phyloP scores from a whole-genome alignment of 306 rosid species.

The Glycine tomentella region DNA sequence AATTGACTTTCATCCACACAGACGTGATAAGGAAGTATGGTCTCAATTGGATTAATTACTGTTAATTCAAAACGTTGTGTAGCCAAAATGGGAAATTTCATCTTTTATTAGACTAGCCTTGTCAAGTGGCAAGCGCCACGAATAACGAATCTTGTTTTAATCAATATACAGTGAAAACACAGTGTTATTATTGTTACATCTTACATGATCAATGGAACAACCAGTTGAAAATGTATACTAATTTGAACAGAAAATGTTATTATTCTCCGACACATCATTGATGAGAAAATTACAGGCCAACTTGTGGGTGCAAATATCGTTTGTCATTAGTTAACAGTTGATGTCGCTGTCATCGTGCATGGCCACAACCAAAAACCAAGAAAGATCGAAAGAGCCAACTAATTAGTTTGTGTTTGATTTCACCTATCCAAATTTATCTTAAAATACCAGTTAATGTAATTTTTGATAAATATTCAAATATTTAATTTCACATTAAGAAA shows the following conservation, averaged over 20 bases:
- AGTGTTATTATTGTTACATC: background rate
- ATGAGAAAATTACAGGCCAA: slow-evolving; percentile 6
- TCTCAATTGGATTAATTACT: background rate
- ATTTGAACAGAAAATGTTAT: background rate
- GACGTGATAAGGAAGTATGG: background rate
- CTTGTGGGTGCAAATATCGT: background rate
- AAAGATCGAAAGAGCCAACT: background rate
- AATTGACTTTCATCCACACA: background rate
- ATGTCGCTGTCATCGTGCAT: background rate
- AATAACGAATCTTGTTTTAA: slow-evolving; percentile 1
- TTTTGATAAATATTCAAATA: no score
- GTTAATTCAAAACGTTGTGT: background rate
- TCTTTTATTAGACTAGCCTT: background rate
- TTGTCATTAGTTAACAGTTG: slow-evolving; percentile 3
- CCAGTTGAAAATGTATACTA: background rate
- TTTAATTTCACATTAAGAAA: no score
- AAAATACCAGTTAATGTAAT: no score
- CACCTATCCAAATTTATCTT: no score
- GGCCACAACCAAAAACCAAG: background rate
- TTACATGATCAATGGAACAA: background rate
- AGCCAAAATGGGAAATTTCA: background rate
- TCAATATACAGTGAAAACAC: background rate
- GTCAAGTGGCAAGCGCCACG: background rate
- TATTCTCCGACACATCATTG: background rate
- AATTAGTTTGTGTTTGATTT: no score